Evolutionary conservation across 371 early-diverging fungal genomes (phyloP), one percentile per base, ranked within the genome.

Genomic region (Mortierella sp.): DNA sequence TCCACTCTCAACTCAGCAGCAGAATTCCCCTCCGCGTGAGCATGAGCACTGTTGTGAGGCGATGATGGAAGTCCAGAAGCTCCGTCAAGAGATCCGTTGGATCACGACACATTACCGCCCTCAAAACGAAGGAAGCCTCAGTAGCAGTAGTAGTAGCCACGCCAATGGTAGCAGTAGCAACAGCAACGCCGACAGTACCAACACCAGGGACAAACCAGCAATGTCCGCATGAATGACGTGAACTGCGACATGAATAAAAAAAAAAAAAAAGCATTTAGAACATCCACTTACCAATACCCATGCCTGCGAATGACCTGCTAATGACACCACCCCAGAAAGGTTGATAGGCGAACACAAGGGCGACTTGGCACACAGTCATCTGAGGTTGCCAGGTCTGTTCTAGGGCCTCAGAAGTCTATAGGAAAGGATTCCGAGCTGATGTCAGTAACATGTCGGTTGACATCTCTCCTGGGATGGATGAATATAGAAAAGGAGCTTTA

Each of bases 21-120:
- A 39, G 16, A 37, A 53, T 53, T 29, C 51, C 44, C 34, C 16
- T 27, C 22, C 31, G 24, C 49, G 58, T 3, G 63, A 57, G 22
- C 44, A 34, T 28, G 57, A 60, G 9, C 65, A 65, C 46, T 45
- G 62, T 24, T 72, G 72, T 24, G 66, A 72, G 1, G 66, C 66
- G 12, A 72, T 66, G 72, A 37, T 37, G 8, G 72, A 72, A 44
- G 60, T 65, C 28, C 72, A 72, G 19, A 61, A 72, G 37, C 47
- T 72, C 40, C 65, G 66, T 1, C 66, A 72, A 34, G 56, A 72
- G 43, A 52, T 65, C 41, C 57, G 58, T 6, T 72, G 65, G 72
- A 57, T 67, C 19, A 60, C 60, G 17, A 54, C 54, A 51, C 49
- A 43, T 21, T 63, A 57, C 22, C 63, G 19, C 45, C 44, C 37